Conservation (phyloP, 352 stramenopile genomes). For the Ophiocytium majus region DNA sequence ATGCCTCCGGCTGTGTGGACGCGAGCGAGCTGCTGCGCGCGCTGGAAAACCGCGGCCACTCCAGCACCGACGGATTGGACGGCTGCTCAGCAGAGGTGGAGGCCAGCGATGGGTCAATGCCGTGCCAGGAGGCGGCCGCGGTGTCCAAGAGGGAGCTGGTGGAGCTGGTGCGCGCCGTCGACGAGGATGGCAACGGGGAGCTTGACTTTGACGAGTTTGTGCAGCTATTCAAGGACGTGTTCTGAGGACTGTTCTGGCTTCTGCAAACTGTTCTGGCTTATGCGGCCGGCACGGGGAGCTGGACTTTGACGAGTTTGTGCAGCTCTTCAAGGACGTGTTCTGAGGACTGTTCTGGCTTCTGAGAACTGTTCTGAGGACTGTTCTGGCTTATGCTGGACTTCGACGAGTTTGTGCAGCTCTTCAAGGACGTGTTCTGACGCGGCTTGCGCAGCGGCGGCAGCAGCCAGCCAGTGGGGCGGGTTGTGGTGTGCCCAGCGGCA, state of each 20-base stretch:
- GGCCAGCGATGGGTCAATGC: not conserved
- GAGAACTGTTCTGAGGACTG: too few species aligned
- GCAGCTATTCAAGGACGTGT: slow-evolving; percentile 1
- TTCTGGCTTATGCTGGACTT: too few species aligned
- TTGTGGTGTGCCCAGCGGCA: too few species aligned
- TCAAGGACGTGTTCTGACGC: slow-evolving; percentile 18
- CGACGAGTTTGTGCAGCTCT: slow-evolving; percentile 16
- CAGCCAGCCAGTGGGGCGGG: too few species aligned
- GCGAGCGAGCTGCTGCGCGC: not conserved
- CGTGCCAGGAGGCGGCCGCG: not conserved
- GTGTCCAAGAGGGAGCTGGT: slow-evolving; percentile 4
- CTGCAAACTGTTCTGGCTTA: not conserved
- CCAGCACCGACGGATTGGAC: not conserved
- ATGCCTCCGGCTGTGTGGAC: not conserved
- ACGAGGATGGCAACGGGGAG: slow-evolving; percentile 15
- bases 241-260: too few species aligned
- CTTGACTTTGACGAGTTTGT: slow-evolving; percentile 21
- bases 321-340: slow-evolving; percentile 17
- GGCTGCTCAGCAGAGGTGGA: not conserved
- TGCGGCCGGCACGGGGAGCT: not conserved
- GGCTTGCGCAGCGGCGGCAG: too few species aligned
- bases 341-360: too few species aligned
- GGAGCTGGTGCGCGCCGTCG: not conserved
- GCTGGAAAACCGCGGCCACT: not conserved
- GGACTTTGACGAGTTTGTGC: slow-evolving; percentile 18